Conservation (phyloP, 2,329 filamentous ascomycete species). For the Aspergillus amoenus region DNA sequence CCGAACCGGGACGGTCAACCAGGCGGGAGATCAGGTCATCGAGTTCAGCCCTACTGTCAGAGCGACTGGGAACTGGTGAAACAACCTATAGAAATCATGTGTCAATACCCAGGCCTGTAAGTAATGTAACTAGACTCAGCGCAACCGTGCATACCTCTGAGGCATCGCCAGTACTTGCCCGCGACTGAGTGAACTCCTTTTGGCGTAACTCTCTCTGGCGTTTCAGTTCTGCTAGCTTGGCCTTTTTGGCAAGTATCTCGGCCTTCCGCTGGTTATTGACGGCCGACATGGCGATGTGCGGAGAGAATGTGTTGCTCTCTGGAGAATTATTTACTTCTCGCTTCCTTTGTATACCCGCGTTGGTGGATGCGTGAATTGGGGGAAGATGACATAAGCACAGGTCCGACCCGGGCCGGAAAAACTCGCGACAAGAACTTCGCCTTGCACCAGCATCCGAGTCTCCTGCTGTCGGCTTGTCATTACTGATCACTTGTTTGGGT, state of each 20-base stretch:
- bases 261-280: constrained; percentile 73
- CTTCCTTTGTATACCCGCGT: not conserved
- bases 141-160: constrained; percentile 61
- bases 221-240: constrained; percentile 94
- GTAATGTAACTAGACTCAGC: not conserved
- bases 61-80: constrained; percentile 68
- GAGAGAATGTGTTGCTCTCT: constrained; percentile 7
- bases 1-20: constrained; percentile 73
- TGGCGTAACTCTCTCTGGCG: constrained; percentile 82
- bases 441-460: constrained; percentile 27
- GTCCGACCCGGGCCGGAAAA: constrained; percentile 40
- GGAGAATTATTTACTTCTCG: constrained; percentile 26
- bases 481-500: constrained; percentile 36
- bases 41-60: constrained; percentile 67
- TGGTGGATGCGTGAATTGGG: constrained; percentile 7
- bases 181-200: constrained; percentile 68
- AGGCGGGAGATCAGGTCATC: constrained; percentile 83
- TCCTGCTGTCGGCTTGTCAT: constrained; percentile 35
- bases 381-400: constrained; percentile 41
- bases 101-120: constrained; percentile 13
- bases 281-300: constrained; percentile 29
- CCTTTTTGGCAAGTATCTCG: constrained; percentile 95
- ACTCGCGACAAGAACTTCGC: constrained; percentile 44
- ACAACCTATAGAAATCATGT: constrained; percentile 52
- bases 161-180: constrained; percentile 66